Evolutionary conservation across 306 rosid genomes (phyloP).

Genomic region (Trifolium pratense): DNA sequence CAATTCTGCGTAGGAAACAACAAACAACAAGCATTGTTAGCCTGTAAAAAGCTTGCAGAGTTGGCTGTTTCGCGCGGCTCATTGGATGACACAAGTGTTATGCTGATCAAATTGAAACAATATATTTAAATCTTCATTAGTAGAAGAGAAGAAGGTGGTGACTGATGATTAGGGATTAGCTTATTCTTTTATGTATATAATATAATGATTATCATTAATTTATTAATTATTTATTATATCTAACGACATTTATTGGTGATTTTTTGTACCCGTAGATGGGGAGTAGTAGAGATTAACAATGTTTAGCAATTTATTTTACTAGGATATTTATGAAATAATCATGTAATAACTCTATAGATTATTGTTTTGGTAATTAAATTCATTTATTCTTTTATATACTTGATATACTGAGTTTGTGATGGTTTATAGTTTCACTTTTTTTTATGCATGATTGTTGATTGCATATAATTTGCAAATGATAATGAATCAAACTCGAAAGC

Average conservation of each 20-base stretch:
- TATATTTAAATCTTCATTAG: conserved; percentile 46
- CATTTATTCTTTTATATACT: conserved; percentile 31
- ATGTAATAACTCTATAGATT: conserved; percentile 31
- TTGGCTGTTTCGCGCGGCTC: conserved; percentile 82
- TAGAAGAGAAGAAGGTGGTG: conserved; percentile 26
- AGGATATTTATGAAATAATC: conserved; percentile 38
- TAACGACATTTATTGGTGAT: conserved; percentile 35
- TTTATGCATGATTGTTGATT: background rate
- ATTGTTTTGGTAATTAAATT: conserved; percentile 9
- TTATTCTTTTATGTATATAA: conserved; percentile 52
- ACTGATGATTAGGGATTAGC: conserved; percentile 45
- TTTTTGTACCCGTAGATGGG: conserved; percentile 36
- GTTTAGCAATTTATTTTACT: background rate
- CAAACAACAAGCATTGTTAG: conserved; percentile 55
- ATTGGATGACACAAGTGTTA: conserved; percentile 80
- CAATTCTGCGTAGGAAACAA: conserved; percentile 58
- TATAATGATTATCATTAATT: background rate
- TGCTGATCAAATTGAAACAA: conserved; percentile 65
- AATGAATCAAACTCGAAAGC: conserved; percentile 13
- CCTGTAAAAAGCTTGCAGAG: conserved; percentile 87
- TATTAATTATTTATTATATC: conserved; percentile 6
- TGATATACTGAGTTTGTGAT: conserved; percentile 24
- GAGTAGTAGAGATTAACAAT: conserved; percentile 32
- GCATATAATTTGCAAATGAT: background rate
- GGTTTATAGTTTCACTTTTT: background rate